Percentiles rank a stretch among this genome's conserved stretches.
Conservation (phyloP, 208 protist species). For the Tritrichomonas foetus region DNA sequence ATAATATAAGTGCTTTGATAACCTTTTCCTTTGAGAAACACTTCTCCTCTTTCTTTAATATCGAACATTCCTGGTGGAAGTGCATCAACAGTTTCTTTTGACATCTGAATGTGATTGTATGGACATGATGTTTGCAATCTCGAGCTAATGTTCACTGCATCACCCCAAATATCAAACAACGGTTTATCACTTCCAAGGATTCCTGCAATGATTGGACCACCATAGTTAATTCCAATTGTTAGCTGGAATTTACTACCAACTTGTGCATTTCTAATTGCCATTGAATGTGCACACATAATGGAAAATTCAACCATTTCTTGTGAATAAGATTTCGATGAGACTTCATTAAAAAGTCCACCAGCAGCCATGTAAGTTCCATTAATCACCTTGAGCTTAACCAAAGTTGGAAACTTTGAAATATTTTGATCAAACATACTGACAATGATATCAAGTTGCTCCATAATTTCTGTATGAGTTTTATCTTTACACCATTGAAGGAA, state of each 20-base stretch:
- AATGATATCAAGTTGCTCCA: neutral
- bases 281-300: neutral
- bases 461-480: neutral
- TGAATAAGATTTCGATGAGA: neutral
- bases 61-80: neutral
- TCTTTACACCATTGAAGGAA: neutral
- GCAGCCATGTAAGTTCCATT: conserved; percentile 33
- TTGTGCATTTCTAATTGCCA: neutral
- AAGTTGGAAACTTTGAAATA: neutral
- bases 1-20: neutral
- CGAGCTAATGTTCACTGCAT: neutral
- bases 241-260: too few species aligned
- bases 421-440: neutral
- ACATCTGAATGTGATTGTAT: neutral
- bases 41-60: neutral
- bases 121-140: neutral
- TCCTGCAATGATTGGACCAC: neutral
- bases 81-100: neutral
- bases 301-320: neutral
- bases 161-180: neutral
- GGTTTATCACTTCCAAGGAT: neutral
- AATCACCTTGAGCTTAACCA: neutral
- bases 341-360: neutral
- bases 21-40: conserved; percentile 9
- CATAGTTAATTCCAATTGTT: neutral